These are phyloP conservation scores for Senecio squalidus DNA, from an alignment of 140 eudicot species.

Conservation along the genomic window DNA sequence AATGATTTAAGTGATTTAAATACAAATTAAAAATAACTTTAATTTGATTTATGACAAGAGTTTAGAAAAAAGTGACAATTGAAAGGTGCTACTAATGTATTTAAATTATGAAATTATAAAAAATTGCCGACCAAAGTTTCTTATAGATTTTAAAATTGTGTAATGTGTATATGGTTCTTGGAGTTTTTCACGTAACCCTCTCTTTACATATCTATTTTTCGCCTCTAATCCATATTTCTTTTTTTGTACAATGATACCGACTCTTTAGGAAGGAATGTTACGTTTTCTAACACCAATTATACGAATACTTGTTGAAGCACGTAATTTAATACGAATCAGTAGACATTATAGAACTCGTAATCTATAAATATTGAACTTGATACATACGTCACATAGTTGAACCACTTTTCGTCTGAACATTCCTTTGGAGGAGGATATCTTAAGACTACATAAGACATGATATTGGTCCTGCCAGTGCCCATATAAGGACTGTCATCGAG, in stretches of 20 bases:
- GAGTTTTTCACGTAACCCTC: constrained; percentile 16
- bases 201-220: neutral
- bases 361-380: too few relatives aligned
- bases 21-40: too few relatives aligned
- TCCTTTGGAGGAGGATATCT: too few relatives aligned
- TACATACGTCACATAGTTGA: too few relatives aligned
- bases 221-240: neutral
- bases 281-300: neutral
- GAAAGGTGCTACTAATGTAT: neutral
- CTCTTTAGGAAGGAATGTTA: constrained; percentile 5
- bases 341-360: neutral
- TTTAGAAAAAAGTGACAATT: neutral
- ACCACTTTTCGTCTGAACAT: too few relatives aligned
- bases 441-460: too few relatives aligned
- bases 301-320: neutral
- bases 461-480: too few relatives aligned
- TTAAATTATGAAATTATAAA: neutral
- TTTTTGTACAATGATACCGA: neutral
- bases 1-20: too few relatives aligned
- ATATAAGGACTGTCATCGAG: too few relatives aligned
- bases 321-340: neutral
- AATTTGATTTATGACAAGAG: neutral
- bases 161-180: constrained; percentile 7
- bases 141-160: constrained; percentile 11
- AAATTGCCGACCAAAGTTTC: constrained; percentile 22